Conservation (phyloP, 495 filamentous ascomycete species). For the Neohortaea acidophila region DNA sequence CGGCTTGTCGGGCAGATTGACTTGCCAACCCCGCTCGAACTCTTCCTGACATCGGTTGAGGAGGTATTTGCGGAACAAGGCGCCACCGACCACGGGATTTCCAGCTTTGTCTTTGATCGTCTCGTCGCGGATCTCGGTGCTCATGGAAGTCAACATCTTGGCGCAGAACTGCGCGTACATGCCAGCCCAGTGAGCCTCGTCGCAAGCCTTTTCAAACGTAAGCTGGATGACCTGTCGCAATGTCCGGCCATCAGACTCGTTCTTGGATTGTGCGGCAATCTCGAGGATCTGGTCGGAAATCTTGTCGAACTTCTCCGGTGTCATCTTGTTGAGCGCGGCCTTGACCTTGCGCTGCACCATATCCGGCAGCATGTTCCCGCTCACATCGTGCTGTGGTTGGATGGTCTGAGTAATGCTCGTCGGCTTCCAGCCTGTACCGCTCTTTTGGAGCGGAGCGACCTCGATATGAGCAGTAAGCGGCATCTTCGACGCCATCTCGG, state of each 20-base stretch:
- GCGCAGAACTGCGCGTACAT: slow-evolving; percentile 99
- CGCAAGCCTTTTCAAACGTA: slow-evolving; percentile 96
- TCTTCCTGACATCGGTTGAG: slow-evolving; percentile 98
- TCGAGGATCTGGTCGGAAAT: slow-evolving; percentile 84
- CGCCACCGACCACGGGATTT: slow-evolving; percentile 77
- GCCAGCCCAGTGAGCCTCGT: slow-evolving; percentile 95
- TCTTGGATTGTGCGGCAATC: slow-evolving; percentile 88
- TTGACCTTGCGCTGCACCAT: slow-evolving; percentile 98
- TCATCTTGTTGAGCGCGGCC: slow-evolving; percentile 98
- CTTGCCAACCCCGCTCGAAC: slow-evolving; percentile 96
- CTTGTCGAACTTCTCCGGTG: slow-evolving; percentile 94
- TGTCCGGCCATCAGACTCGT: slow-evolving; percentile 85
- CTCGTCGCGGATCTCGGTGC: slow-evolving; percentile 86
- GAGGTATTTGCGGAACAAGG: slow-evolving; percentile 93
- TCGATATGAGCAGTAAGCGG: slow-evolving; percentile 70
- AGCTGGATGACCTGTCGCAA: slow-evolving; percentile 96
- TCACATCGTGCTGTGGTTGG: slow-evolving; percentile 38
- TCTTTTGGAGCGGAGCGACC: slow-evolving; percentile 58
- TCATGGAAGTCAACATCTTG: slow-evolving; percentile 92
- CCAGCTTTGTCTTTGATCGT: slow-evolving; percentile 73
- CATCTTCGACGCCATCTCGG: slow-evolving; percentile 62
- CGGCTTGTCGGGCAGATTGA: slow-evolving; percentile 66
- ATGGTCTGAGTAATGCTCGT: slow-evolving; percentile 37
- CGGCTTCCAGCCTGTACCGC: slow-evolving; percentile 79
- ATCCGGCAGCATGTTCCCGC: slow-evolving; percentile 63